These are phyloP conservation scores for Salix dunnii DNA, from an alignment of 345 rosid species.

Conservation along the genomic window DNA sequence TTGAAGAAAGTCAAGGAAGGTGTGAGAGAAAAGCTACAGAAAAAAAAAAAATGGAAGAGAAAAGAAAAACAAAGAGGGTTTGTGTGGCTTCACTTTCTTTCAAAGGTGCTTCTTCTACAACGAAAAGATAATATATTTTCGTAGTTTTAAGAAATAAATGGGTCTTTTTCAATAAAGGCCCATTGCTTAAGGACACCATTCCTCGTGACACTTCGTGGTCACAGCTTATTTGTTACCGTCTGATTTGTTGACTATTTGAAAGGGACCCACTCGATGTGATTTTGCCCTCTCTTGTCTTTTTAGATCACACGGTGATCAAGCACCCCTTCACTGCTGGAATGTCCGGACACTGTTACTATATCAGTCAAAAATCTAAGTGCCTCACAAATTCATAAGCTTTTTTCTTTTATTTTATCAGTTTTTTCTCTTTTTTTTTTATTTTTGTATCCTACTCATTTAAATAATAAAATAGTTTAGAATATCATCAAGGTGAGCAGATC, in stretches of 20 bases:
- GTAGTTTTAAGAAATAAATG: neutral
- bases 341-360: neutral
- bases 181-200: constrained; percentile 29
- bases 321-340: neutral
- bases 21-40: neutral
- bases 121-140: neutral
- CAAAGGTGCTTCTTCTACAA: neutral
- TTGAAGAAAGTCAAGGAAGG: neutral
- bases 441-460: too few relatives aligned
- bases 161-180: neutral
- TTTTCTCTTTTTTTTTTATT: too few relatives aligned
- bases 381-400: too few relatives aligned
- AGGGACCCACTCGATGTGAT: constrained; percentile 31
- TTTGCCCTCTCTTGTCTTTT: constrained; percentile 10
- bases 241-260: constrained; percentile 23
- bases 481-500: too few relatives aligned
- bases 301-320: neutral
- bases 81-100: constrained; percentile 4
- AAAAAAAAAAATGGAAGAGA: neutral
- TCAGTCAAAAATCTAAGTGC: neutral
- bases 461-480: too few relatives aligned
- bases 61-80: constrained; percentile 19
- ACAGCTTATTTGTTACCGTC: constrained; percentile 33
- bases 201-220: constrained; percentile 40
- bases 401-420: too few relatives aligned